phyloP scores from a whole-genome alignment of 2,329 filamentous ascomycete genomes.

The Leptosphaerulina australis region DNA sequence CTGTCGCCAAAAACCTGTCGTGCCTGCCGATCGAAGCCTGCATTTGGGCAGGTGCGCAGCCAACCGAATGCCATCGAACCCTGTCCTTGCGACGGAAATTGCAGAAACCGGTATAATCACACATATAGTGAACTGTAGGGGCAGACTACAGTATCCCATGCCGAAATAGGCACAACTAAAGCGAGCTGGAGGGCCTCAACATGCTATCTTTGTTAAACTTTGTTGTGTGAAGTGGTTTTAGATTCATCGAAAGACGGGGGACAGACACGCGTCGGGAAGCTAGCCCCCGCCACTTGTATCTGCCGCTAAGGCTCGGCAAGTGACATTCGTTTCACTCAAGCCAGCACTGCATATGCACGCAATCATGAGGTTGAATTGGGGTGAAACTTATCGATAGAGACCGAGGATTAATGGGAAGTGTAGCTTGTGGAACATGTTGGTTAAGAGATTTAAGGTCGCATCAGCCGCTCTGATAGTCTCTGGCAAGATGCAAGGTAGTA shows the following conservation, averaged over 20 bases:
- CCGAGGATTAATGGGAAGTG: not conserved
- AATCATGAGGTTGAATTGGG: constrained; percentile 1
- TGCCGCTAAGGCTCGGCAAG: constrained; percentile 16
- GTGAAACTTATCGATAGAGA: constrained; percentile 7
- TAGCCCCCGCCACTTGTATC: constrained; percentile 25
- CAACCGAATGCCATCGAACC: constrained; percentile 10
- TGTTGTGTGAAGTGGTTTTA: not conserved
- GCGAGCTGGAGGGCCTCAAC: constrained; percentile 3
- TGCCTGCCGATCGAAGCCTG: constrained; percentile 24
- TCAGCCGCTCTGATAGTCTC: constrained; percentile 21
- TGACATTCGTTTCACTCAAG: constrained; percentile 4
- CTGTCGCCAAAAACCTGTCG: constrained; percentile 18
- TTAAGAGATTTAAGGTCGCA: constrained; percentile 11
- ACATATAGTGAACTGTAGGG: constrained; percentile 5
- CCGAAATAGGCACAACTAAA: constrained; percentile 1
- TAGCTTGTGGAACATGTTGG: constrained; percentile 20
- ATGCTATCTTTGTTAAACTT: constrained; percentile 13
- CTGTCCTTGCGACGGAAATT: constrained; percentile 17
- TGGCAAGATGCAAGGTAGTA: constrained; percentile 16
- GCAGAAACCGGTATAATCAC: constrained; percentile 17
- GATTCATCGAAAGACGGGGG: constrained; percentile 1
- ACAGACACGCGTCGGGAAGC: constrained; percentile 13
- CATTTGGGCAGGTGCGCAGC: constrained; percentile 16
- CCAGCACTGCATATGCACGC: constrained; percentile 17
- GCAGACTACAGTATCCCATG: constrained; percentile 5